A percentile compares a stretch with the other conserved stretches of the same genome.
These are phyloP conservation scores for Ophiosphaerella korrae DNA, from an alignment of 2,329 filamentous ascomycete species.

Conservation along the genomic window DNA sequence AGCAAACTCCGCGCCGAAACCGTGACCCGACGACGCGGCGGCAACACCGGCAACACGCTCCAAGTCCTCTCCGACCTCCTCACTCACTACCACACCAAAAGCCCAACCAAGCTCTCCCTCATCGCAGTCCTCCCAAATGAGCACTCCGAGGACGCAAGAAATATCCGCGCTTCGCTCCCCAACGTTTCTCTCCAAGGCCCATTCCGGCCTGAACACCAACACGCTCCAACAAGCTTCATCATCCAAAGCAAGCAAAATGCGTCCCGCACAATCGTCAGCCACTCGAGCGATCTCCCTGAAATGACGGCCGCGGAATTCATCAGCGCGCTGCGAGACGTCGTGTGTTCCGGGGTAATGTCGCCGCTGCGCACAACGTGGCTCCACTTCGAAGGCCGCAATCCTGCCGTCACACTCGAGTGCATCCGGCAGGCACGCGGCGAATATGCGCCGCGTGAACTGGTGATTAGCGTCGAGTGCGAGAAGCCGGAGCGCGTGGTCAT, in stretches of 20 bases:
- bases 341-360: constrained; percentile 29
- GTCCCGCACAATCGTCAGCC: constrained; percentile 71
- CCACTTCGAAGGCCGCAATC: constrained; percentile 76
- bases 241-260: constrained; percentile 64
- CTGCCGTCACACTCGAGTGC: constrained; percentile 64
- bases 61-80: constrained; percentile 68
- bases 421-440: constrained; percentile 59
- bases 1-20: constrained; percentile 70
- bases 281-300: constrained; percentile 67
- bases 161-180: constrained; percentile 61
- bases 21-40: constrained; percentile 66
- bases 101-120: constrained; percentile 40
- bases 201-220: constrained; percentile 59
- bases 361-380: constrained; percentile 57
- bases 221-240: constrained; percentile 72
- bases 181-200: constrained; percentile 59
- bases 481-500: constrained; percentile 69
- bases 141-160: constrained; percentile 56
- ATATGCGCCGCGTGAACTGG: constrained; percentile 48
- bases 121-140: constrained; percentile 59
- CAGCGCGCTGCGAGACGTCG: constrained; percentile 35
- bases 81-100: neutral
- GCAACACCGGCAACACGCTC: constrained; percentile 74
- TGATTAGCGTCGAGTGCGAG: constrained; percentile 73
- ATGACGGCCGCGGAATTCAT: constrained; percentile 69